These are phyloP conservation scores for Hyparrhenia diplandra DNA, from an alignment of 176 grass and related monocot genomes.

Conservation along the genomic window DNA sequence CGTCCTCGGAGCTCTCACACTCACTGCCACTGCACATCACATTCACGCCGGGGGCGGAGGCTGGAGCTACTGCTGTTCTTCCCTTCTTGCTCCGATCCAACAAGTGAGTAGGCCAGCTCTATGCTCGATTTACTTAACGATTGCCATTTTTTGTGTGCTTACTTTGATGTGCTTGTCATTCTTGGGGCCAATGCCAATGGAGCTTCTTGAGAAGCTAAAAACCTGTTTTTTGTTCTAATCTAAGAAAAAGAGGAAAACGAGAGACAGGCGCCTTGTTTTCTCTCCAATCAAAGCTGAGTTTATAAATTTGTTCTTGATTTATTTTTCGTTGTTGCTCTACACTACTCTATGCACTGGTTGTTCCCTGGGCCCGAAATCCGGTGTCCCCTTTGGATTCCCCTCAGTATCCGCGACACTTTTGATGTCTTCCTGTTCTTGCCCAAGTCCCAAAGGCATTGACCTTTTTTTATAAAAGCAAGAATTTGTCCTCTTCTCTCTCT, in stretches of 20 bases:
- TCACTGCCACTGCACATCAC: not conserved
- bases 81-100: conserved; percentile 19
- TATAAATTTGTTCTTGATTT: not conserved
- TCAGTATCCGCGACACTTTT: conserved; percentile 8
- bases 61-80: not conserved
- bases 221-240: not conserved
- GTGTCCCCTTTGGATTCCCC: not conserved
- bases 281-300: not conserved
- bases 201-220: conserved; percentile 34
- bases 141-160: not conserved
- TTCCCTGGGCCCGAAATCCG: not conserved
- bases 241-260: not conserved
- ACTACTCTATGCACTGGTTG: not conserved
- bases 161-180: conserved; percentile 36
- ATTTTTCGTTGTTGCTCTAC: not conserved
- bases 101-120: conserved; percentile 24
- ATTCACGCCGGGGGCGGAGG: not conserved
- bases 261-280: not conserved
- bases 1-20: not conserved
- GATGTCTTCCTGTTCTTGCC: conserved; percentile 41
- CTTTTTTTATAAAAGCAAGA: conserved; percentile 8
- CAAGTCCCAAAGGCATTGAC: conserved; percentile 27
- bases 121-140: not conserved
- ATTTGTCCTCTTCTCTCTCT: not conserved
- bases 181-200: conserved; percentile 30